phyloP scores from a whole-genome alignment of 495 filamentous ascomycete genomes.

The Talaromyces ruber region DNA sequence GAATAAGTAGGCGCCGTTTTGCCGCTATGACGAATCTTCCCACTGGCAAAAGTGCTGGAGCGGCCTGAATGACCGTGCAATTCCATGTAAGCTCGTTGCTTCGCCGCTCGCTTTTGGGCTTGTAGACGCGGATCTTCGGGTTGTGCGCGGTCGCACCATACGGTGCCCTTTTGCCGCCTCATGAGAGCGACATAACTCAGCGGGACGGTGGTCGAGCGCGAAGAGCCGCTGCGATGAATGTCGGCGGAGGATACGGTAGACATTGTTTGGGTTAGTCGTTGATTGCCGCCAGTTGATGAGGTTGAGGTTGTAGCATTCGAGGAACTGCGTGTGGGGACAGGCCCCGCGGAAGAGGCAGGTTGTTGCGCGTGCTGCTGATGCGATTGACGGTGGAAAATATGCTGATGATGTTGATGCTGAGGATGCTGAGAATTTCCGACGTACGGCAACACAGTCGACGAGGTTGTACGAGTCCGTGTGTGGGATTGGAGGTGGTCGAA shows the following conservation, averaged over 20 bases:
- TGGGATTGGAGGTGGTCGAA: background rate
- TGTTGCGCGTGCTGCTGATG: conserved; percentile 20
- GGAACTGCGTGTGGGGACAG: conserved; percentile 49
- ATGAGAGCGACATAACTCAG: conserved; percentile 87
- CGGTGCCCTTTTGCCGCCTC: conserved; percentile 92
- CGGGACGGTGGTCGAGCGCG: conserved; percentile 46
- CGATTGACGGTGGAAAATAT: conserved; percentile 55
- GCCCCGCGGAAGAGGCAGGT: conserved; percentile 23
- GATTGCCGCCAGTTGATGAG: conserved; percentile 39
- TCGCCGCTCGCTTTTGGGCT: conserved; percentile 73
- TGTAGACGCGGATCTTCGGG: conserved; percentile 79
- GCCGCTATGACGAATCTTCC: conserved; percentile 73
- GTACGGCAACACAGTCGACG: conserved; percentile 9
- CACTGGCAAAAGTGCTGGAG: conserved; percentile 53
- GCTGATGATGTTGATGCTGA: conserved; percentile 37
- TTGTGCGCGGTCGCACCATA: conserved; percentile 96
- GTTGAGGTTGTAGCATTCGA: conserved; percentile 73
- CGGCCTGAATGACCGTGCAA: conserved; percentile 52
- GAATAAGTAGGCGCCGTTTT: conserved; percentile 64
- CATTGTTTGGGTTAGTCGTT: conserved; percentile 36
- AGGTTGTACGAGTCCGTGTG: conserved; percentile 7
- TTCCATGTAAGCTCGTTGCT: conserved; percentile 74
- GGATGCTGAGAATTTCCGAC: background rate
- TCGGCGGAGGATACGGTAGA: conserved; percentile 36
- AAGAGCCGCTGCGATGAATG: conserved; percentile 69